Evolutionary conservation across 768 basidiomycete genomes (phyloP).

Genomic region (Mrakia gelida): DNA sequence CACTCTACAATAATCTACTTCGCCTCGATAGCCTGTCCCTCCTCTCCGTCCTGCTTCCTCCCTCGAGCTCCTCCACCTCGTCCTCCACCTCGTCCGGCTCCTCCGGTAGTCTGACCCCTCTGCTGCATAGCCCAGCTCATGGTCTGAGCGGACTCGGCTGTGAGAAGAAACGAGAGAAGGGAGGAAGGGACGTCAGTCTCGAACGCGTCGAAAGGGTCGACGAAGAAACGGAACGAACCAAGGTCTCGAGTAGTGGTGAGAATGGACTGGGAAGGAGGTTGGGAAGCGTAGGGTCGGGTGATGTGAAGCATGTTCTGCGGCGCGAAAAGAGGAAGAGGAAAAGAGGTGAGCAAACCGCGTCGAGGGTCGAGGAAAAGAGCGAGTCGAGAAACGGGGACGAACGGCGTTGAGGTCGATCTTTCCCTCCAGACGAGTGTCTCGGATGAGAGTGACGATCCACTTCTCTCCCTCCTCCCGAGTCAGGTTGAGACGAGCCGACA

Average conservation of each 20-base stretch:
- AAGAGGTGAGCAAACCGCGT: background rate
- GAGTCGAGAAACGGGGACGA: slow-evolving; percentile 32
- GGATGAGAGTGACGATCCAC: slow-evolving; percentile 98
- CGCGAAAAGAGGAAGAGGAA: background rate
- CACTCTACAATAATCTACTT: slow-evolving; percentile 12
- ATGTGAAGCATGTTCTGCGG: slow-evolving; percentile 91
- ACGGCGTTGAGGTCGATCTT: slow-evolving; percentile 97
- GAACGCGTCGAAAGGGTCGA: background rate
- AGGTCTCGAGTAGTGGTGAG: slow-evolving; percentile 31
- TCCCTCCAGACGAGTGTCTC: slow-evolving; percentile 91
- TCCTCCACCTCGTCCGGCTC: slow-evolving; percentile 1
- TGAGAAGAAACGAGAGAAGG: too few species aligned
- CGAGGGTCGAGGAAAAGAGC: slow-evolving; percentile 7
- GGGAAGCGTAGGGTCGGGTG: slow-evolving; percentile 57
- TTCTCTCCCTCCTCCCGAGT: slow-evolving; percentile 95
- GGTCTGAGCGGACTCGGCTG: slow-evolving; percentile 31
- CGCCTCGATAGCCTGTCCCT: slow-evolving; percentile 22
- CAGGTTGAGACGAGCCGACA: slow-evolving; percentile 88
- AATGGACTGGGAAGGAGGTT: slow-evolving; percentile 31
- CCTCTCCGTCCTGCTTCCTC: slow-evolving; percentile 18
- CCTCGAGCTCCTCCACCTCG: slow-evolving; percentile 8
- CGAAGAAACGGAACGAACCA: slow-evolving; percentile 4
- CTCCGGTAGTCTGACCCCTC: background rate
- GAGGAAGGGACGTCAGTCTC: too few species aligned
- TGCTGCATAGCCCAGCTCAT: slow-evolving; percentile 32